phyloP scores from a whole-genome alignment of 2,329 filamentous ascomycete genomes.

The Hypoxylon sp. region DNA sequence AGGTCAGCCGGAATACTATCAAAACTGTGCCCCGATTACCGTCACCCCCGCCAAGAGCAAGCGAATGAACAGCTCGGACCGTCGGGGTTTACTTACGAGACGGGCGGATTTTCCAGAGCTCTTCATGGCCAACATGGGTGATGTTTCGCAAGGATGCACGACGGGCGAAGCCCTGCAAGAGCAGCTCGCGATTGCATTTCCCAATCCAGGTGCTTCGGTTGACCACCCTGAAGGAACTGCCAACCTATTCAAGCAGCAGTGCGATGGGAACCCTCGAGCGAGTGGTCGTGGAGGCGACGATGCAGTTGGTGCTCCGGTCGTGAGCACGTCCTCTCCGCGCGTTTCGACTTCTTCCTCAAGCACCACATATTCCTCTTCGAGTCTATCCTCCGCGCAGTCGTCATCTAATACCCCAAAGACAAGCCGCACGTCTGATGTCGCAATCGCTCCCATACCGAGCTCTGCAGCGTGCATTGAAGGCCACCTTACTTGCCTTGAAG shows the following conservation, averaged over 20 bases:
- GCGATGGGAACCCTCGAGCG: slow-evolving; percentile 45
- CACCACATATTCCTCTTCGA: not conserved
- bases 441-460: slow-evolving; percentile 1
- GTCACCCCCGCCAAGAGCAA: slow-evolving; percentile 51
- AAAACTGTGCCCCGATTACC: slow-evolving; percentile 75
- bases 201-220: slow-evolving; percentile 67
- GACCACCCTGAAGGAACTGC: slow-evolving; percentile 49
- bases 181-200: slow-evolving; percentile 61
- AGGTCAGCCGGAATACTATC: slow-evolving; percentile 79
- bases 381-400: not conserved
- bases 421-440: slow-evolving; percentile 1
- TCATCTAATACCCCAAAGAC: not conserved
- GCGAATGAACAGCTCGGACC: slow-evolving; percentile 19
- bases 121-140: slow-evolving; percentile 72
- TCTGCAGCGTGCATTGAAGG: slow-evolving; percentile 34
- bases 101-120: slow-evolving; percentile 65
- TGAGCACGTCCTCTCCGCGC: slow-evolving; percentile 5
- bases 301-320: not conserved
- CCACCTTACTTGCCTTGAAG: slow-evolving; percentile 40
- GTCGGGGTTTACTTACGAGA: slow-evolving; percentile 27
- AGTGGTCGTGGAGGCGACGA: slow-evolving; percentile 4
- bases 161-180: slow-evolving; percentile 59
- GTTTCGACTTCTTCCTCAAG: slow-evolving; percentile 1
- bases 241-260: slow-evolving; percentile 46
- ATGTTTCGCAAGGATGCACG: slow-evolving; percentile 56